Conservation (phyloP, 805 yeast species). For the Jamesozyma rosinii region DNA sequence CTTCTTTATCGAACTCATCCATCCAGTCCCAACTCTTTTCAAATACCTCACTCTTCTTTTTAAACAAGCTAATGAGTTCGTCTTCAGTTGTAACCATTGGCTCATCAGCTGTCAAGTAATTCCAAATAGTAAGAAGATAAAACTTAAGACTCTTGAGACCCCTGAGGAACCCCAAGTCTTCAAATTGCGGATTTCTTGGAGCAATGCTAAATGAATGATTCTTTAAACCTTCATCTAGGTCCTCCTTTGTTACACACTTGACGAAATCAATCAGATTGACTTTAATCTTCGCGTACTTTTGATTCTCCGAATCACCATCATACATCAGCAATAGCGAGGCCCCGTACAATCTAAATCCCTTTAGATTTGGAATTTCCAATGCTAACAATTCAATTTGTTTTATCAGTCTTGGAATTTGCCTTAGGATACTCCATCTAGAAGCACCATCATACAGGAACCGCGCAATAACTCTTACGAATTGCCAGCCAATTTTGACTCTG, state of each 20-base stretch:
- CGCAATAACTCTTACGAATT: conserved; percentile 65
- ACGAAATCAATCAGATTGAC: conserved; percentile 94
- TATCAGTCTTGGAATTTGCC: conserved; percentile 60
- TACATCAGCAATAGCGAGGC: conserved; percentile 82
- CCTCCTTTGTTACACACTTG: conserved; percentile 70
- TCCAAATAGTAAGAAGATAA: conserved; percentile 56
- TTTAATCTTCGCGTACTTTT: conserved; percentile 23
- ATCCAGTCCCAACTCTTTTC: conserved; percentile 31
- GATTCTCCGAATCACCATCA: conserved; percentile 43
- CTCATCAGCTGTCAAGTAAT: conserved; percentile 39
- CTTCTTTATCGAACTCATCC: conserved; percentile 32
- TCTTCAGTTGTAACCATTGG: conserved; percentile 22
- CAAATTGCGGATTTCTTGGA: conserved; percentile 50
- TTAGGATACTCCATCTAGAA: conserved; percentile 45
- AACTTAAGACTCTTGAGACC: conserved; percentile 69
- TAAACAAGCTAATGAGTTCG: conserved; percentile 14
- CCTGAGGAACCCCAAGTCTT: conserved; percentile 77
- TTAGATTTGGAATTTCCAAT: conserved; percentile 43
- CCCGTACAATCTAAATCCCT: conserved; percentile 84
- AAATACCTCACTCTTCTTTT: conserved; percentile 15
- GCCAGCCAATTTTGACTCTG: conserved; percentile 55
- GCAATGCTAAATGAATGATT: conserved; percentile 47
- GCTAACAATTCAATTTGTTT: conserved; percentile 51
- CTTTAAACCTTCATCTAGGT: conserved; percentile 27
- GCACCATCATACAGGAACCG: conserved; percentile 75